phyloP scores from a whole-genome alignment of 139 green algal genomes.

The Spirogloea muscicola region DNA sequence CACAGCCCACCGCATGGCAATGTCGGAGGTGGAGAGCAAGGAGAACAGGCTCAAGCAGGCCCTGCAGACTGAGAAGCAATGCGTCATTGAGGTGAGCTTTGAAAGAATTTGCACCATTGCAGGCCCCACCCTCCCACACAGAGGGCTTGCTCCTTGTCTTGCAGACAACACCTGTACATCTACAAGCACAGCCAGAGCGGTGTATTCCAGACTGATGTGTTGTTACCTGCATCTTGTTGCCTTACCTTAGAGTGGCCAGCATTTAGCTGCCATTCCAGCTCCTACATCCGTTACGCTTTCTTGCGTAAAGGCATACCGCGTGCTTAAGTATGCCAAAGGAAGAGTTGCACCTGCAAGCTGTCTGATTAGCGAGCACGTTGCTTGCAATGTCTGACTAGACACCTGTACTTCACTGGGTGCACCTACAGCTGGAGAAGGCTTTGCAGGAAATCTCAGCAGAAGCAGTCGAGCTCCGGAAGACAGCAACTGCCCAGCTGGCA shows the following conservation, averaged over 20 bases:
- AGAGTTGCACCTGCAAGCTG: no score
- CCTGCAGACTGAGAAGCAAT: constrained; percentile 20
- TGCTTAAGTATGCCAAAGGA: neutral
- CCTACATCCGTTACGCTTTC: neutral
- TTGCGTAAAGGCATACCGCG: neutral
- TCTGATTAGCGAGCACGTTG: no score
- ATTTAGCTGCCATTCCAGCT: neutral
- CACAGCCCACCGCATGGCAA: constrained; percentile 1
- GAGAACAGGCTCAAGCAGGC: neutral
- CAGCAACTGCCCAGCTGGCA: neutral
- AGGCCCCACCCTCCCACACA: no score
- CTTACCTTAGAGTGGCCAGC: neutral
- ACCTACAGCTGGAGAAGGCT: constrained; percentile 15
- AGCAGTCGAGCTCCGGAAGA: constrained; percentile 1
- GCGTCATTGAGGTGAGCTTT: constrained; percentile 6
- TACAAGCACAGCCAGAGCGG: neutral
- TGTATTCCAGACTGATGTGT: neutral
- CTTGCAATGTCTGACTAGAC: no score
- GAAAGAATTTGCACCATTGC: neutral
- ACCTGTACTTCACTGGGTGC: neutral
- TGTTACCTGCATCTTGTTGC: neutral
- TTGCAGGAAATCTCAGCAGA: constrained; percentile 15
- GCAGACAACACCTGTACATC: no score
- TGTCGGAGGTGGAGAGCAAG: neutral
- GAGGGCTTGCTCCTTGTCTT: no score